Conservation (phyloP, 108 stramenopile genomes). For the Cyclotella sp. region DNA sequence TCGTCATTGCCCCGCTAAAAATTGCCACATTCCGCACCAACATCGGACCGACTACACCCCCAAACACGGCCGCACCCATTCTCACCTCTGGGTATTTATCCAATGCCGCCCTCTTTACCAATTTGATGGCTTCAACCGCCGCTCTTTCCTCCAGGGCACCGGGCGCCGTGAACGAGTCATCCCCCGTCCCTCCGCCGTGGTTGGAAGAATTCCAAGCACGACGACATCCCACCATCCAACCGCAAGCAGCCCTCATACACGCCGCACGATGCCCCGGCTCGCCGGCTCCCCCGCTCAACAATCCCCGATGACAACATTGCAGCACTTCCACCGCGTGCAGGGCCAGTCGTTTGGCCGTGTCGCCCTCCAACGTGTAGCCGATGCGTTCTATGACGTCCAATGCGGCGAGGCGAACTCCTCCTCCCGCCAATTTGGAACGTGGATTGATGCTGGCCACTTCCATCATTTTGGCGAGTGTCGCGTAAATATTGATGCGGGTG, state of each 20-base stretch:
- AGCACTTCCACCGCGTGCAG: slow-evolving; percentile 79
- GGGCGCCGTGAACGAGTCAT: slow-evolving; percentile 53
- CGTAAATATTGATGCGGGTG: slow-evolving; percentile 65
- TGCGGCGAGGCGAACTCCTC: slow-evolving; percentile 80
- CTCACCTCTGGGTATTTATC: slow-evolving; percentile 87
- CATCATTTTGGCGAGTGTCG: slow-evolving; percentile 76
- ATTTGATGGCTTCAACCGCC: slow-evolving; percentile 66
- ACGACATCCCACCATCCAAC: slow-evolving; percentile 72
- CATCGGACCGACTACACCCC: slow-evolving; percentile 67
- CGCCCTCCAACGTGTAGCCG: slow-evolving; percentile 51
- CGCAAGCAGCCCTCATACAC: slow-evolving; percentile 61
- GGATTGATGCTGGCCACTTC: slow-evolving; percentile 77
- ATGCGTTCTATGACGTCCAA: slow-evolving; percentile 63
- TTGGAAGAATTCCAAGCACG: not conserved
- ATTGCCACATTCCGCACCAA: slow-evolving; percentile 57
- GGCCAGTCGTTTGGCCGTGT: slow-evolving; percentile 60
- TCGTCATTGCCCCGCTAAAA: slow-evolving; percentile 11
- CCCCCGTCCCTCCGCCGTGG: slow-evolving; percentile 12
- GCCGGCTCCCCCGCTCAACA: slow-evolving; percentile 59
- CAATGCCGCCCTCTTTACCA: slow-evolving; percentile 64
- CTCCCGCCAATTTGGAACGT: slow-evolving; percentile 68
- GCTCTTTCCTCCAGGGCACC: slow-evolving; percentile 79
- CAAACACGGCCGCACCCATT: slow-evolving; percentile 62
- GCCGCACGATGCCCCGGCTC: slow-evolving; percentile 81
- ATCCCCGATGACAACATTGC: slow-evolving; percentile 65